phyloP scores from a whole-genome alignment of 805 yeast genomes.

The Lipomyces yamadae region DNA sequence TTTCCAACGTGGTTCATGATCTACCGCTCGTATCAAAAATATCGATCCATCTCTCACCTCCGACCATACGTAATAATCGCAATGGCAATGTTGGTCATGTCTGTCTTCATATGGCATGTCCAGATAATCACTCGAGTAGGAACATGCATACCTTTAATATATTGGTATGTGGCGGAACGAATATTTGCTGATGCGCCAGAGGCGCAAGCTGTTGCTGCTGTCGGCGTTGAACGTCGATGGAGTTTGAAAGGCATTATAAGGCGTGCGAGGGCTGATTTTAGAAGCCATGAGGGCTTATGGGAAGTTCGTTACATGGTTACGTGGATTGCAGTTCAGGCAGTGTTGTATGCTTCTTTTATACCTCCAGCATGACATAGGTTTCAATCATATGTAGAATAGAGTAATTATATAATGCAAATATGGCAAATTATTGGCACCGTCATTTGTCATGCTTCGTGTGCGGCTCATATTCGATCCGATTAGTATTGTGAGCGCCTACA shows the following conservation, averaged over 20 bases:
- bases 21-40: slow-evolving; percentile 26
- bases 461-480: no score
- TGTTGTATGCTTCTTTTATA: slow-evolving; percentile 76
- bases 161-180: slow-evolving; percentile 68
- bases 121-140: slow-evolving; percentile 84
- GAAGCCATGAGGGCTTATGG: slow-evolving; percentile 42
- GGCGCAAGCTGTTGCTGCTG: slow-evolving; percentile 14
- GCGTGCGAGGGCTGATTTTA: slow-evolving; percentile 31
- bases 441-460: no score
- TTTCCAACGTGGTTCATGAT: slow-evolving; percentile 65
- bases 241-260: slow-evolving; percentile 2
- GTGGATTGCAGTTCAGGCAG: slow-evolving; percentile 74
- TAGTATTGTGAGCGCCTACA: neutral
- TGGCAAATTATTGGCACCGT: no score
- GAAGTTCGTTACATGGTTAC: slow-evolving; percentile 57
- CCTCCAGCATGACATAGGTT: slow-evolving; percentile 71
- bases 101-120: slow-evolving; percentile 71
- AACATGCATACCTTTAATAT: slow-evolving; percentile 73
- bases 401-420: neutral
- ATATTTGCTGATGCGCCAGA: slow-evolving; percentile 28
- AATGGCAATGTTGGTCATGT: slow-evolving; percentile 54
- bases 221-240: slow-evolving; percentile 3
- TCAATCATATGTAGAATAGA: neutral
- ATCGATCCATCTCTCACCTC: slow-evolving; percentile 39
- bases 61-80: slow-evolving; percentile 50